phyloP scores from a whole-genome alignment of 305 asterid genomes.

The Fraxinus nigra region DNA sequence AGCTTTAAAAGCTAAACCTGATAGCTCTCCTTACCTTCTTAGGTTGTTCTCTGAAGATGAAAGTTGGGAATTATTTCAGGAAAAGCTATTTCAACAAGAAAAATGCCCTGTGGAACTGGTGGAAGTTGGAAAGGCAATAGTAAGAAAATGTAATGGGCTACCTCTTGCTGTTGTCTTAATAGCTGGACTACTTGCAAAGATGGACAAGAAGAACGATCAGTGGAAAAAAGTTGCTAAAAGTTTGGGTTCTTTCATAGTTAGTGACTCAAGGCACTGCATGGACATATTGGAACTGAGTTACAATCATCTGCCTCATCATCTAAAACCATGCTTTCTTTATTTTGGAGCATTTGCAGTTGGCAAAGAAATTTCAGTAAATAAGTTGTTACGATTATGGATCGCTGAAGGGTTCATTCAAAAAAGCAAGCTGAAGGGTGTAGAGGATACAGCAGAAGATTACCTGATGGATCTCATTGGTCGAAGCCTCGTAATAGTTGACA shows the following conservation, averaged over 20 bases:
- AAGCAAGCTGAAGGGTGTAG: not conserved
- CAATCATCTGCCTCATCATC: not conserved
- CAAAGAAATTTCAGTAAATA: not conserved
- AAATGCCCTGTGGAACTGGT: not conserved
- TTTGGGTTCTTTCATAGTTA: not conserved
- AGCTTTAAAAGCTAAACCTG: not conserved
- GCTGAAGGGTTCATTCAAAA: slow-evolving; percentile 13
- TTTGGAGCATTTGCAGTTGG: slow-evolving; percentile 17
- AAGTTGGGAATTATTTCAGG: not conserved
- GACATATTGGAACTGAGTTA: not conserved
- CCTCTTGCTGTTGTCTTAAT: slow-evolving; percentile 1
- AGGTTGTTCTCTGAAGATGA: not conserved
- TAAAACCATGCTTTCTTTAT: slow-evolving; percentile 12
- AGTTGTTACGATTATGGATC: slow-evolving; percentile 7
- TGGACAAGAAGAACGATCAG: not conserved
- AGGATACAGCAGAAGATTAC: slow-evolving; percentile 13
- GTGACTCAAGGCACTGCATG: not conserved
- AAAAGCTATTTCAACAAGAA: not conserved
- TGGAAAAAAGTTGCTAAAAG: not conserved
- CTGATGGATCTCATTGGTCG: slow-evolving; percentile 22
- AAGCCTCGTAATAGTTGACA: slow-evolving; percentile 20
- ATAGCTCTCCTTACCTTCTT: not conserved
- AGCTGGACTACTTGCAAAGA: slow-evolving; percentile 8
- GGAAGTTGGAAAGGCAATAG: not conserved
- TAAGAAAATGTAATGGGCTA: not conserved